These are phyloP conservation scores for Ascocoryne sarcoides DNA, from an alignment of 2,329 filamentous ascomycete species.

Conservation along the genomic window DNA sequence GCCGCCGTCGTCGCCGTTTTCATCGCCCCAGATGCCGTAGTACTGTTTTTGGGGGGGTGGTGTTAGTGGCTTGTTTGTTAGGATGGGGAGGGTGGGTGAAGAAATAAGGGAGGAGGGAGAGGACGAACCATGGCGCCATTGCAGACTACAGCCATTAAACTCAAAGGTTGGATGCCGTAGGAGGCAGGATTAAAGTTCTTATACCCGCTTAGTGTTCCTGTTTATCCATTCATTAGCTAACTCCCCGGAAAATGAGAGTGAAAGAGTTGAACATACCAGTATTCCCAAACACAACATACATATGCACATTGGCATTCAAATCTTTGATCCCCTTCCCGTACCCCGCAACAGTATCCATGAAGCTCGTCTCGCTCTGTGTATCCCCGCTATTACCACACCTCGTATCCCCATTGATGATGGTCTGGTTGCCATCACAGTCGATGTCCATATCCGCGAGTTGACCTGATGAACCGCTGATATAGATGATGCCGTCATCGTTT, in stretches of 20 bases:
- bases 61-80: too few species aligned
- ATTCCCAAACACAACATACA: conserved; percentile 47
- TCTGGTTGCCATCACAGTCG: conserved; percentile 46
- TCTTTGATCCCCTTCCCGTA: conserved; percentile 35
- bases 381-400: conserved; percentile 37
- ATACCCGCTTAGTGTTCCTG: conserved; percentile 28
- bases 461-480: conserved; percentile 36
- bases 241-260: too few species aligned
- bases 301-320: conserved; percentile 42
- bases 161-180: conserved; percentile 40
- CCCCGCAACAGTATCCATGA: conserved; percentile 31
- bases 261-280: too few species aligned
- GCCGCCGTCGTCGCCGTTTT: conserved; percentile 43
- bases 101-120: neutral
- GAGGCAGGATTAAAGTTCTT: conserved; percentile 34
- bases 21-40: conserved; percentile 54
- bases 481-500: conserved; percentile 34
- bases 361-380: conserved; percentile 40
- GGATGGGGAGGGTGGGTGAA: neutral
- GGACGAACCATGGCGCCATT: conserved; percentile 32
- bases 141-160: conserved; percentile 48
- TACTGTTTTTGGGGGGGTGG: too few species aligned
- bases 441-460: conserved; percentile 47
- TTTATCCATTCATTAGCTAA: too few species aligned
- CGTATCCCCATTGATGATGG: conserved; percentile 33